phyloP scores from a whole-genome alignment of 768 basidiomycete species.

The Mycena sanguinolenta region DNA sequence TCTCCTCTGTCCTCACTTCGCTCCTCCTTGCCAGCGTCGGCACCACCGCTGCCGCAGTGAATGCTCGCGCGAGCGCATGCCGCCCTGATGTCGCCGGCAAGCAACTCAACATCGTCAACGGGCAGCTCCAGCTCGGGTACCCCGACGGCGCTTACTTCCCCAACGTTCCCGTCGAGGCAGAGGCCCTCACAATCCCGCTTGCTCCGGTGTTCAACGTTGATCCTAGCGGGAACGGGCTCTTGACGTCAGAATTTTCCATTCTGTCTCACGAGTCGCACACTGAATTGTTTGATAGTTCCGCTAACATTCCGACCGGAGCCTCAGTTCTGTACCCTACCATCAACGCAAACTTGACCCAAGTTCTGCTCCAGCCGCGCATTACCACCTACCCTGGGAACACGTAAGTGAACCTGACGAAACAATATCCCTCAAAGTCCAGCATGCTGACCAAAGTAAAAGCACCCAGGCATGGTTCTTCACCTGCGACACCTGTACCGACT shows the following conservation, averaged over 20 bases:
- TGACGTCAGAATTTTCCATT: conserved; percentile 7
- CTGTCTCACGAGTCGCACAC: not conserved
- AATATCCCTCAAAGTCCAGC: no score
- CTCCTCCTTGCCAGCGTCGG: conserved; percentile 14
- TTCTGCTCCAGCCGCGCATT: conserved; percentile 10
- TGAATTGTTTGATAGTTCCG: not conserved
- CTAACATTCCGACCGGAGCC: not conserved
- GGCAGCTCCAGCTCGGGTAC: conserved; percentile 16
- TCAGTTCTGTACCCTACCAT: not conserved
- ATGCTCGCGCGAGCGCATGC: conserved; percentile 12
- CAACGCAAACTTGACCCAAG: not conserved
- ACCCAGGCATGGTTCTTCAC: not conserved
- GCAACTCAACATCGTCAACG: not conserved
- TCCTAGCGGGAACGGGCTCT: not conserved
- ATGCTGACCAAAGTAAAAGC: conserved; percentile 7
- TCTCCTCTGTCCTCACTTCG: conserved; percentile 12
- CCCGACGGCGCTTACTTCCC: conserved; percentile 2
- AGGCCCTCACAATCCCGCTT: conserved; percentile 7
- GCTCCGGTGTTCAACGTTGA: conserved; percentile 17
- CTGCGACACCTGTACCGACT: not conserved
- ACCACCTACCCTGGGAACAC: conserved; percentile 1
- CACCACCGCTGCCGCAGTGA: not conserved
- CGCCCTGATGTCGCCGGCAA: conserved; percentile 11
- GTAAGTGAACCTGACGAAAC: conserved; percentile 11
- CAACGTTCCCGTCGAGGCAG: conserved; percentile 14